Percentiles rank a stretch among this genome's conserved stretches.
phyloP scores from a whole-genome alignment of 306 rosid genomes.

The Medicago arabica region DNA sequence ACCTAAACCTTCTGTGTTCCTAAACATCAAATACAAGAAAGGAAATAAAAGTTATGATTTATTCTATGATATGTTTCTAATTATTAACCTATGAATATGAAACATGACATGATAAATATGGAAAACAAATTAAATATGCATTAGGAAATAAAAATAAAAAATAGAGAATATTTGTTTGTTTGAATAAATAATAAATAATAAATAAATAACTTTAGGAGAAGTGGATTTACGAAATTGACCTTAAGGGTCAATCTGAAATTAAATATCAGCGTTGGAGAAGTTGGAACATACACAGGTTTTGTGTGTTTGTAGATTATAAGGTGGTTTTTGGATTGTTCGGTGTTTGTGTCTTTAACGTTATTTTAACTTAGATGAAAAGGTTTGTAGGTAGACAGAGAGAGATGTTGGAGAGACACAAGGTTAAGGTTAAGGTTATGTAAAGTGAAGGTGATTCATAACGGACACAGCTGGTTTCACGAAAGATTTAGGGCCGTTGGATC shows the following conservation, averaged over 20 bases:
- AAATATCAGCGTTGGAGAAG: slow-evolving; percentile 45
- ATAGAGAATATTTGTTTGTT: slow-evolving; percentile 8
- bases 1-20: slow-evolving; percentile 77
- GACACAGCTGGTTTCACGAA: slow-evolving; percentile 51
- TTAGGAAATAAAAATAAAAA: background rate
- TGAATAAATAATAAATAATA: background rate
- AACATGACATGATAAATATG: slow-evolving; percentile 28
- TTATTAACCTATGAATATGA: background rate
- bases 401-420: slow-evolving; percentile 10
- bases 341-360: slow-evolving; percentile 33
- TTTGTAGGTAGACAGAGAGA: slow-evolving; percentile 11
- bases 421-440: background rate
- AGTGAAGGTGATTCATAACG: slow-evolving; percentile 36
- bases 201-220: slow-evolving; percentile 20
- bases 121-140: background rate
- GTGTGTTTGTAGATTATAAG: slow-evolving; percentile 49
- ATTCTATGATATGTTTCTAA: background rate
- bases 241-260: slow-evolving; percentile 45
- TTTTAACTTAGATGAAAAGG: slow-evolving; percentile 44
- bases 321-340: slow-evolving; percentile 47
- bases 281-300: slow-evolving; percentile 44
- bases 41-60: background rate
- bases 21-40: slow-evolving; percentile 35
- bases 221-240: slow-evolving; percentile 70
- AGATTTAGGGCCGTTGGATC: slow-evolving; percentile 62